phyloP scores from a whole-genome alignment of 2,329 filamentous ascomycete species.

The Fusarium coffeatum region DNA sequence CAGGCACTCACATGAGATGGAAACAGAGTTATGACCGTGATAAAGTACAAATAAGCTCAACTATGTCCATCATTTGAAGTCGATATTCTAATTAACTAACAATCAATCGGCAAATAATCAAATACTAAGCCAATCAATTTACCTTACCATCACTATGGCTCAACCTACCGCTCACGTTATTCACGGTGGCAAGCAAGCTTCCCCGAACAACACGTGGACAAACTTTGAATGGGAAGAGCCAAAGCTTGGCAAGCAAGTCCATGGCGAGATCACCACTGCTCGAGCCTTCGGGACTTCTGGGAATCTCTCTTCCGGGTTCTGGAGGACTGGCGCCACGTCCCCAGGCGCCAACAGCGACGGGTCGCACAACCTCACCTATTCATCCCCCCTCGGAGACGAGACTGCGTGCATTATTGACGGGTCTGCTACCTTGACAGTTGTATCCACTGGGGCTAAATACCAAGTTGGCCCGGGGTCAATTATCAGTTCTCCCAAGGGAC shows the following conservation, averaged over 20 bases:
- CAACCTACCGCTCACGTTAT: slow-evolving; percentile 8
- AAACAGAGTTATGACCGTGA: background rate
- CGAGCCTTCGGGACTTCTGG: slow-evolving; percentile 13
- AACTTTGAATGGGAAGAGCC: slow-evolving; percentile 13
- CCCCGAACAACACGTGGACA: background rate
- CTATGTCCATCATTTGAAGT: fast-evolving
- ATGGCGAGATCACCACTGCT: slow-evolving; percentile 2
- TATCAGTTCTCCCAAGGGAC: slow-evolving; percentile 13
- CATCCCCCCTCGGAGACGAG: slow-evolving; percentile 4
- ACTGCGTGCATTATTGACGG: slow-evolving; percentile 12
- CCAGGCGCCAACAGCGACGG: slow-evolving; percentile 2
- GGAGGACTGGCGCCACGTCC: slow-evolving; percentile 1
- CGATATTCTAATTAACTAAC: no score
- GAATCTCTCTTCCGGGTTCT: background rate
- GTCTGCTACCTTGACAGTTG: background rate
- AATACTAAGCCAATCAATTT: background rate
- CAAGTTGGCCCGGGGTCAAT: slow-evolving; percentile 7
- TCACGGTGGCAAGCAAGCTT: slow-evolving; percentile 7
- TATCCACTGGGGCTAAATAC: slow-evolving; percentile 1
- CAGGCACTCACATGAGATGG: no score
- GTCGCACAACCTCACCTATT: slow-evolving; percentile 3
- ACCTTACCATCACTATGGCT: background rate
- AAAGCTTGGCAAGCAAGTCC: slow-evolving; percentile 9
- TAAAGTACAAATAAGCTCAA: background rate
- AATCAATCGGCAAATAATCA: no score